phyloP scores from a whole-genome alignment of 352 stramenopile species.

The Phytophthora sp. region DNA sequence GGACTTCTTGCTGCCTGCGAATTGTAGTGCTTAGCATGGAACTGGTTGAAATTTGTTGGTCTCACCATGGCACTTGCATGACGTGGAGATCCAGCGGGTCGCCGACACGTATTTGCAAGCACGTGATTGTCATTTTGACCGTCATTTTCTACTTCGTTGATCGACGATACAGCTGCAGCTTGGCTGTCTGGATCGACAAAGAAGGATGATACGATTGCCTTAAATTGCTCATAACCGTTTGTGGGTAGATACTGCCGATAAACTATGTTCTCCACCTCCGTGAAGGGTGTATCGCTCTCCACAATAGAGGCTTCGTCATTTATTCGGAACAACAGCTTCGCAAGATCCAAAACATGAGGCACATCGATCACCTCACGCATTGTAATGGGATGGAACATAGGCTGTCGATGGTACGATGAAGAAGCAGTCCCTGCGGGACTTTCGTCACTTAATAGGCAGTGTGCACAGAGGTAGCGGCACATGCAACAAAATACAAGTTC shows the following conservation, averaged over 20 bases:
- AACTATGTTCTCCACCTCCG: conserved; percentile 61
- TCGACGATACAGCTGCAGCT: conserved; percentile 2
- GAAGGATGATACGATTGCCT: conserved; percentile 52
- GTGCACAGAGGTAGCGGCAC: conserved; percentile 45
- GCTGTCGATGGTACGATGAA: conserved; percentile 37
- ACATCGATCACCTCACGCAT: conserved; percentile 69
- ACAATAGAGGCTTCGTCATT: conserved; percentile 47
- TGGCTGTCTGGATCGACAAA: conserved; percentile 35
- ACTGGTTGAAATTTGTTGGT: conserved; percentile 63
- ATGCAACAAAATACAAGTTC: conserved; percentile 72
- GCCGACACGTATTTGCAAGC: conserved; percentile 7
- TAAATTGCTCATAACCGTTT: conserved; percentile 53
- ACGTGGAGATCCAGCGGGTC: conserved; percentile 19
- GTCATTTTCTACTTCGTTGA: neutral
- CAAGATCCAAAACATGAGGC: conserved; percentile 45
- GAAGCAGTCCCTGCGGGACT: conserved; percentile 7
- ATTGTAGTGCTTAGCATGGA: conserved; percentile 66
- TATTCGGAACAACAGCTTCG: conserved; percentile 56
- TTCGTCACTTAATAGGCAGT: conserved; percentile 13
- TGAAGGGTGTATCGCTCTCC: conserved; percentile 38
- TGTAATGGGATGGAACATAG: conserved; percentile 51
- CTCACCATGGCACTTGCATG: conserved; percentile 31
- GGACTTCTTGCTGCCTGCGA: conserved; percentile 52
- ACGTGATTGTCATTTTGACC: neutral
- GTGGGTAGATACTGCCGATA: conserved; percentile 64